phyloP scores from a whole-genome alignment of 1,139 yeast genomes.

The Geotrichum cucujoidarum region DNA sequence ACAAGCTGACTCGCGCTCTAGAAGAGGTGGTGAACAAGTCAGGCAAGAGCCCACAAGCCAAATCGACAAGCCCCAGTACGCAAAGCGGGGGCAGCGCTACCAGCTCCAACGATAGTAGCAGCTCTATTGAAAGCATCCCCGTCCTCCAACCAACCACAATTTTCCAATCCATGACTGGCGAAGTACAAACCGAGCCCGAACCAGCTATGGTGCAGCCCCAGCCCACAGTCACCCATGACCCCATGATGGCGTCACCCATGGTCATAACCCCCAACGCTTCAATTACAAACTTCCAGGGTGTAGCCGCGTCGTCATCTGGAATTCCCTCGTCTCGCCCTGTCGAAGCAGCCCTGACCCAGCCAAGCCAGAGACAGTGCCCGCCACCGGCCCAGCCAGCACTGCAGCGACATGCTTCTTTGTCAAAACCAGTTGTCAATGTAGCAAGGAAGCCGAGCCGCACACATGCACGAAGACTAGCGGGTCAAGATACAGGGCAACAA shows the following conservation, averaged over 20 bases:
- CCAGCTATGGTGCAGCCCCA: neutral
- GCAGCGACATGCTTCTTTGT: no score
- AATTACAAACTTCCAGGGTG: no score
- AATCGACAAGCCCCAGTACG: neutral
- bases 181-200: neutral
- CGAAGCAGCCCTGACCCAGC: no score
- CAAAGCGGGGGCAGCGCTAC: neutral
- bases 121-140: neutral
- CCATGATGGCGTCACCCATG: neutral
- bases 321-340: no score
- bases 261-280: neutral
- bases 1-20: slow-evolving; percentile 32
- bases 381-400: no score
- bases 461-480: no score
- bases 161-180: neutral
- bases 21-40: slow-evolving; percentile 29
- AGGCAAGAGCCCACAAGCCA: neutral
- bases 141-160: neutral
- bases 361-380: no score
- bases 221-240: neutral
- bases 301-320: no score
- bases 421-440: no score
- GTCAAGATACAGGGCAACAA: no score
- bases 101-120: neutral
- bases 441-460: no score